A percentile compares a stretch with the other conserved stretches of the same genome.
These are phyloP conservation scores for Candida chilensis DNA, from an alignment of 805 yeast species.

Conservation along the genomic window DNA sequence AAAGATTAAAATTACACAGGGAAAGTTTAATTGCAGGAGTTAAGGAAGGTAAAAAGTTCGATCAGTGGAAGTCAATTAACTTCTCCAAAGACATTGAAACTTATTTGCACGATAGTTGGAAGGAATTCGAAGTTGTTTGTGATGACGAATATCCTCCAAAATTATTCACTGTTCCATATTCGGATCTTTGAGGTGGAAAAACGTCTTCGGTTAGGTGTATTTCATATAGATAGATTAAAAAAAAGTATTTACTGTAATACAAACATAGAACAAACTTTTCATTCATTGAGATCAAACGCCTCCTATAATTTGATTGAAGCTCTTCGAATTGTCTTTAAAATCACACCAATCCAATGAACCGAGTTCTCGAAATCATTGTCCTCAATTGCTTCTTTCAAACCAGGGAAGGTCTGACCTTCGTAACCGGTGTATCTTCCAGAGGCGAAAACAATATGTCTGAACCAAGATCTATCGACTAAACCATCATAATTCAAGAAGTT, in stretches of 20 bases:
- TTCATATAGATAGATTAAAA: too few species aligned
- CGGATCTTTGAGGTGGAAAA: too few species aligned
- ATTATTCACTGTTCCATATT: constrained; percentile 12
- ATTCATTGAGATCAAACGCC: too few species aligned
- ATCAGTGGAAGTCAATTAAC: constrained; percentile 22
- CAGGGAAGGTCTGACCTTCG: constrained; percentile 50
- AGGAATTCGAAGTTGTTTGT: constrained; percentile 22
- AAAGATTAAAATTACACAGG: constrained; percentile 17
- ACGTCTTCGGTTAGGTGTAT: too few species aligned
- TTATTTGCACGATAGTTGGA: constrained; percentile 17
- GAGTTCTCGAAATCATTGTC: constrained; percentile 27
- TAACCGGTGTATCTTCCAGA: constrained; percentile 56
- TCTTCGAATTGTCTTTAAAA: constrained; percentile 5
- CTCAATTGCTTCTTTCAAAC: constrained; percentile 43
- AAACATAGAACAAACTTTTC: too few species aligned
- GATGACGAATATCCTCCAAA: constrained; percentile 17
- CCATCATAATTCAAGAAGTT: constrained; percentile 37
- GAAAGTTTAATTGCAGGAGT: constrained; percentile 9
- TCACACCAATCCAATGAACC: constrained; percentile 25
- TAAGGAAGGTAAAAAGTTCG: constrained; percentile 17
- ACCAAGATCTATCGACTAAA: constrained; percentile 43
- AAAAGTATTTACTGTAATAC: too few species aligned
- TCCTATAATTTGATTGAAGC: too few species aligned
- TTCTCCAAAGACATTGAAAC: constrained; percentile 14
- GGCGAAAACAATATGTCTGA: constrained; percentile 49